A percentile compares a stretch with the other conserved stretches of the same genome.
These are phyloP conservation scores for Kwoniella shandongensis DNA, from an alignment of 768 basidiomycete genomes.

Conservation along the genomic window DNA sequence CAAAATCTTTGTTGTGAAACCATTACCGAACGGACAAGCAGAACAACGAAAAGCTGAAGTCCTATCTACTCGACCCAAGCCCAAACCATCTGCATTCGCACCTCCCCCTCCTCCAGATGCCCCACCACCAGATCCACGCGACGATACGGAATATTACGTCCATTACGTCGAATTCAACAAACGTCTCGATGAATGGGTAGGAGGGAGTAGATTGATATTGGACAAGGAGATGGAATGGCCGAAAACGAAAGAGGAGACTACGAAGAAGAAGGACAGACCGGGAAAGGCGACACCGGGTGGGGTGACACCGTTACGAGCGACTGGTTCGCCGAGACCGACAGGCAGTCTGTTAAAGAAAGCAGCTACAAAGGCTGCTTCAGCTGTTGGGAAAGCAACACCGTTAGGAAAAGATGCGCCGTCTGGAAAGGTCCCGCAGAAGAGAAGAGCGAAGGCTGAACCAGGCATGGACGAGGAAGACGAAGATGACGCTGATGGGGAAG, in stretches of 20 bases:
- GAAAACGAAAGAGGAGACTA: constrained; percentile 45
- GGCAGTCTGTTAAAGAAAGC: constrained; percentile 56
- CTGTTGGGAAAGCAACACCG: constrained; percentile 50
- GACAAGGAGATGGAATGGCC: constrained; percentile 92
- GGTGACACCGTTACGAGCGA: constrained; percentile 20
- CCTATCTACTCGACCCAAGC: constrained; percentile 87
- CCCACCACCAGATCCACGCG: constrained; percentile 64
- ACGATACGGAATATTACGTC: constrained; percentile 90
- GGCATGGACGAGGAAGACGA: constrained; percentile 52
- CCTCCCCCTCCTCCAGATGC: constrained; percentile 54
- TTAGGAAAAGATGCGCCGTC: constrained; percentile 40
- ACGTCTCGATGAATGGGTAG: constrained; percentile 95
- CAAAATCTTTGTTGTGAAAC: constrained; percentile 88
- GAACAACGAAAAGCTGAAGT: constrained; percentile 96
- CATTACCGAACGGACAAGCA: constrained; percentile 67
- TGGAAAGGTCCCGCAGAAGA: constrained; percentile 32
- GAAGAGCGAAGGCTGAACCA: constrained; percentile 35
- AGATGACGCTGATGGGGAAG: constrained; percentile 70
- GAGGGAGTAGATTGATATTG: constrained; percentile 79
- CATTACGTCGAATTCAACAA: constrained; percentile 99
- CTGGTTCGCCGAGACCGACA: constrained; percentile 34
- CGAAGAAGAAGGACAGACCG: constrained; percentile 59
- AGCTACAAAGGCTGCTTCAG: constrained; percentile 46
- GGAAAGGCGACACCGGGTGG: constrained; percentile 54
- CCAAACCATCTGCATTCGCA: constrained; percentile 54